phyloP scores from a whole-genome alignment of 306 rosid genomes.

The Cicer chorassanicum region DNA sequence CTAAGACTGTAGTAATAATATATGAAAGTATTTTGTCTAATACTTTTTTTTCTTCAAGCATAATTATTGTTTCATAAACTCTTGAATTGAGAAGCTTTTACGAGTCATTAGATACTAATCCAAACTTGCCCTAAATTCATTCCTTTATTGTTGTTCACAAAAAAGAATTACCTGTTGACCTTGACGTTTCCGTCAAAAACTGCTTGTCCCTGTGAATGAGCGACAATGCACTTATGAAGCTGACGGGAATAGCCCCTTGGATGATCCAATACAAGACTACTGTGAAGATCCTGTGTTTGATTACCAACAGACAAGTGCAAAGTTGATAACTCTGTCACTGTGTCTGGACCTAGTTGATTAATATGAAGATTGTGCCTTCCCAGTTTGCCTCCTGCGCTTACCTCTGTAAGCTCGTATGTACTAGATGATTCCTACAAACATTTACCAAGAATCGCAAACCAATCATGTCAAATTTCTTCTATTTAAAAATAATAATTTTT shows the following conservation, averaged over 20 bases:
- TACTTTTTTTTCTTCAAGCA: not conserved
- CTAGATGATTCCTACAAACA: conserved; percentile 72
- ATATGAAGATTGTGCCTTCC: conserved; percentile 91
- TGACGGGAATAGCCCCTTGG: conserved; percentile 92
- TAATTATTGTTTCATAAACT: not conserved
- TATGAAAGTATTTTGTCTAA: too few species aligned
- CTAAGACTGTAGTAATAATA: too few species aligned
- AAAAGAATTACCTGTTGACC: conserved; percentile 81
- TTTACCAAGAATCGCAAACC: conserved; percentile 35
- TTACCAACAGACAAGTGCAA: conserved; percentile 74
- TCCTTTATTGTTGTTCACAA: not conserved
- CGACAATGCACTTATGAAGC: conserved; percentile 90
- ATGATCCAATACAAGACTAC: conserved; percentile 80
- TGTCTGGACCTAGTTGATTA: conserved; percentile 85
- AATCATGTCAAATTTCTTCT: conserved; percentile 28
- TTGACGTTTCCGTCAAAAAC: conserved; percentile 89
- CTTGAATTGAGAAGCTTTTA: not conserved
- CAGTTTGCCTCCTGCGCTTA: conserved; percentile 84
- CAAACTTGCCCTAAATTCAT: not conserved
- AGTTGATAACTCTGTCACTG: conserved; percentile 77
- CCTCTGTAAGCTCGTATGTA: conserved; percentile 77
- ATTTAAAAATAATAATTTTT: not conserved
- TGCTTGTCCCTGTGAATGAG: conserved; percentile 88
- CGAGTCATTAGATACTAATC: not conserved
- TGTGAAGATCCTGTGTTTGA: conserved; percentile 94